Conservation (phyloP, 345 rosid species). For the Rhodamnia argentea region DNA sequence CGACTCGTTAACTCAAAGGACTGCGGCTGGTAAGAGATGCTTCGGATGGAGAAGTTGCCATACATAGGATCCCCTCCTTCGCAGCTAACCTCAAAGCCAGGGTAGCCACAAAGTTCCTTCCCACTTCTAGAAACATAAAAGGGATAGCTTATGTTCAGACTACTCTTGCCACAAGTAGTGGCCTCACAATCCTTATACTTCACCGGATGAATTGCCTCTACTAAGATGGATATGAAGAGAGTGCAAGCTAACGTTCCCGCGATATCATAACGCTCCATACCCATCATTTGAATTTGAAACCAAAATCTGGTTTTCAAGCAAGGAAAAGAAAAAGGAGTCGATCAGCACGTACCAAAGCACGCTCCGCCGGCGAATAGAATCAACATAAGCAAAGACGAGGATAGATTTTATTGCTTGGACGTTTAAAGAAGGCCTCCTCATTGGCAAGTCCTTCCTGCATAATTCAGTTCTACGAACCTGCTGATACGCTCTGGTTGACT, state of each 20-base stretch:
- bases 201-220: neutral
- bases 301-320: neutral
- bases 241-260: neutral
- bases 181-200: neutral
- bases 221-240: neutral
- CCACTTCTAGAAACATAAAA: neutral
- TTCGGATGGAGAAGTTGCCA: neutral
- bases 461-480: neutral
- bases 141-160: neutral
- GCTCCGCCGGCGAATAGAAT: neutral
- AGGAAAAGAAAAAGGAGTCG: neutral
- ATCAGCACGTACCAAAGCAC: neutral
- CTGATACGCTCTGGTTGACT: too few relatives aligned
- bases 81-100: neutral
- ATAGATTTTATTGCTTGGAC: neutral
- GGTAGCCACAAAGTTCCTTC: neutral
- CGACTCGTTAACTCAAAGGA: accelerated
- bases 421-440: neutral
- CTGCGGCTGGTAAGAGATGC: neutral
- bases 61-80: neutral
- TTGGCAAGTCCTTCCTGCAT: neutral
- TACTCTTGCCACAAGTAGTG: neutral
- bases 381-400: neutral
- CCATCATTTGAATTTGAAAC: neutral
- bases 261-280: neutral